Evolutionary conservation across 495 filamentous ascomycete species (phyloP).

Genomic region (Penicillium angulare): DNA sequence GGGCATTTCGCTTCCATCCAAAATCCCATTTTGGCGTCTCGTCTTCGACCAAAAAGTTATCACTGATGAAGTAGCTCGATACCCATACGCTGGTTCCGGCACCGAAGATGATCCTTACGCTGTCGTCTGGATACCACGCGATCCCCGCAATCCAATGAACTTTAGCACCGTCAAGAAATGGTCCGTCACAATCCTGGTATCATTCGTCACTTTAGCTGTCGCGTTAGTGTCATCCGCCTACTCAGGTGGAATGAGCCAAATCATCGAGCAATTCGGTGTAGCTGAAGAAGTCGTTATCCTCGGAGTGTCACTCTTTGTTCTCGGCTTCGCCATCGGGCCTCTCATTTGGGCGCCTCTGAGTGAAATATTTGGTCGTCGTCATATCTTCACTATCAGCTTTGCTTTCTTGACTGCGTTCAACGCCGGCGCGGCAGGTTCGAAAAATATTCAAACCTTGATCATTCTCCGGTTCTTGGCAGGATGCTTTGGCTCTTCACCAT

Average conservation of each 20-base stretch:
- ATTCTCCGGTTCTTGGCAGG: slow-evolving; percentile 73
- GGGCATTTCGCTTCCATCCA: slow-evolving; percentile 24
- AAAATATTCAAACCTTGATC: slow-evolving; percentile 60
- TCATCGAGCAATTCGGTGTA: slow-evolving; percentile 44
- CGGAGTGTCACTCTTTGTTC: slow-evolving; percentile 52
- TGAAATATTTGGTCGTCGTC: slow-evolving; percentile 61
- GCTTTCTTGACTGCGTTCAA: slow-evolving; percentile 62
- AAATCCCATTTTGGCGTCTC: slow-evolving; percentile 37
- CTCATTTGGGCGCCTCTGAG: slow-evolving; percentile 61
- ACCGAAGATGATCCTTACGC: slow-evolving; percentile 68
- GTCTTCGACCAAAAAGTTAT: slow-evolving; percentile 50
- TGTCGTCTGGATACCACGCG: slow-evolving; percentile 65
- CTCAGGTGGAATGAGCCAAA: slow-evolving; percentile 62
- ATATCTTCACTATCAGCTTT: slow-evolving; percentile 64
- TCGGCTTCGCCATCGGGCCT: slow-evolving; percentile 45
- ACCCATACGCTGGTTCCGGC: slow-evolving; percentile 59
- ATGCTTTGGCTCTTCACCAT: slow-evolving; percentile 64
- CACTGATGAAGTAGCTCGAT: slow-evolving; percentile 51
- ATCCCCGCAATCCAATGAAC: slow-evolving; percentile 65
- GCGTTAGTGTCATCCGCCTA: slow-evolving; percentile 73
- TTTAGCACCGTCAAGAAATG: slow-evolving; percentile 60
- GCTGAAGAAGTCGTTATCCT: slow-evolving; percentile 48
- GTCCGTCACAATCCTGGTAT: slow-evolving; percentile 60
- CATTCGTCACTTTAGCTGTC: slow-evolving; percentile 62
- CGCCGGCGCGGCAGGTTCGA: slow-evolving; percentile 56